phyloP scores from a whole-genome alignment of 805 yeast genomes.

The Teunomyces panamensis region DNA sequence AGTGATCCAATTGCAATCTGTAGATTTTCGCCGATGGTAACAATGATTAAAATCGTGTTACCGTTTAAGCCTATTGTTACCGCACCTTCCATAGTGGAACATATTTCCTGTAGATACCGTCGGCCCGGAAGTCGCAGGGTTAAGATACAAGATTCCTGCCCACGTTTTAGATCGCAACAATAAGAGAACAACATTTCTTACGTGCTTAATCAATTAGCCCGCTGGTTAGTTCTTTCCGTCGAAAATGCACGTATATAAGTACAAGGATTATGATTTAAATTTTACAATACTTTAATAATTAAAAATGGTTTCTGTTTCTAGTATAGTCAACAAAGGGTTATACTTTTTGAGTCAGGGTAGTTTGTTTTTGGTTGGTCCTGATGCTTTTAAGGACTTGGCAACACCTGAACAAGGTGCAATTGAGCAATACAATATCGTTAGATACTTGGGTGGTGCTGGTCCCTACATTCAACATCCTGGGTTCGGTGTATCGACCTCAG shows the following conservation, averaged over 20 bases:
- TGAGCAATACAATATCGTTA: slow-evolving; percentile 47
- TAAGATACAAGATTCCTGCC: not conserved
- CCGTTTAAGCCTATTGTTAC: not conserved
- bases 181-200: not conserved
- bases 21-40: not conserved
- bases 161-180: not conserved
- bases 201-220: too few relatives aligned
- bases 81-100: not conserved
- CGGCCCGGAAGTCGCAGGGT: not conserved
- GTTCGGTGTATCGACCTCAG: slow-evolving; percentile 48
- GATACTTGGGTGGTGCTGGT: slow-evolving; percentile 53
- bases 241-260: not conserved
- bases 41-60: not conserved
- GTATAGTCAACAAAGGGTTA: slow-evolving; percentile 21
- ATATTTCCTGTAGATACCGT: not conserved
- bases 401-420: slow-evolving; percentile 39
- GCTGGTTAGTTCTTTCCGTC: not conserved
- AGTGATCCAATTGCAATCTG: too few relatives aligned
- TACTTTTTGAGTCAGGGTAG: slow-evolving; percentile 5
- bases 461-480: slow-evolving; percentile 55
- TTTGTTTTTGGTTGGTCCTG: slow-evolving; percentile 25
- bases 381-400: slow-evolving; percentile 29
- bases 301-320: slow-evolving; percentile 29
- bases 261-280: not conserved
- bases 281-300: not conserved